Base-by-base conservation (phyloP, 169 alveolate species). In the Babesia divergens region DNA sequence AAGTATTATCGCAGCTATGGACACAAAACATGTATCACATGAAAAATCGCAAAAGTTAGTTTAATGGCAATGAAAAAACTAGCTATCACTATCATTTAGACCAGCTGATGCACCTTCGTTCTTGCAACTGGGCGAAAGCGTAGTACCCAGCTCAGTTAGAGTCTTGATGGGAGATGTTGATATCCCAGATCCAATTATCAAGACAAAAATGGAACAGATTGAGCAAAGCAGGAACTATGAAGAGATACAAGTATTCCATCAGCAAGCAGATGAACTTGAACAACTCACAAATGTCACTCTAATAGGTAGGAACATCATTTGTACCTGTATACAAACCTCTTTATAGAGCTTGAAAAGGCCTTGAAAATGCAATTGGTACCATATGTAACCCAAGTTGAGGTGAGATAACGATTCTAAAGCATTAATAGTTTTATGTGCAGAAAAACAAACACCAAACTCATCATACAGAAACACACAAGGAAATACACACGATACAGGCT, bases 111-210 rank as follows among this genome's bases (percentile, higher is more conserved):
- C 59, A 3, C 75, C 75, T 1, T 79, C 87, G 29, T 79, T 79
- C 35, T 37, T 79, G 28, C 83, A 56, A 35, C 14, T 62, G 9
- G 79, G 53, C 29, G 76, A 66, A 37, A 44, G 32, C 5, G 54
- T 65, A 6, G 77, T 79, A 1, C 87, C 87, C 35, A 60, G 80
- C 31, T 79, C 87, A 29, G 87, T 79, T n/a, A 56, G 87, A 32
- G 82, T 79, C 38, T 68, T 79, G 87, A 79, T 79, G 87, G 54
- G 69, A 18, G 82, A 67, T 9, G 77, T 68, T 31, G 79, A 79
- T 2, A 31, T 49, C 8, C 82, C 82, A 4, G 87, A 79, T 29
- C 87, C 87, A 1, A 32, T 49, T 14, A 68, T 79, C 38, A 79
- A 79, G 58, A 53, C 66, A 9, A 79, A 79, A 38, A 79, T 79